Evolutionary conservation across 2,329 filamentous ascomycete genomes (phyloP).

Genomic region (Capronia epimyces): DNA sequence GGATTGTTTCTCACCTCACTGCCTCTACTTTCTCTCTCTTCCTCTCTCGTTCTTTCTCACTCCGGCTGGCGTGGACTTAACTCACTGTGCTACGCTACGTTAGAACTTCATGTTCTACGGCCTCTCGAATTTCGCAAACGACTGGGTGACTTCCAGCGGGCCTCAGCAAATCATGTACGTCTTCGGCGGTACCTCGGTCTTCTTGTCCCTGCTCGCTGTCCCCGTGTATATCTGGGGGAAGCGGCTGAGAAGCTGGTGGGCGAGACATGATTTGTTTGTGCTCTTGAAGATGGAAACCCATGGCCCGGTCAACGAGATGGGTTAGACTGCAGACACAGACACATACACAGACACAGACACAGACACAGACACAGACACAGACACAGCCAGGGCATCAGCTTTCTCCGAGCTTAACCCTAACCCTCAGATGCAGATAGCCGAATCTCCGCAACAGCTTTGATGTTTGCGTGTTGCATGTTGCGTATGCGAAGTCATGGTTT

Average conservation of each 20-base stretch:
- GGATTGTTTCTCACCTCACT: neutral
- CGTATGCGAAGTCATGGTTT: too few species aligned
- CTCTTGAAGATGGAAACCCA: conserved; percentile 23
- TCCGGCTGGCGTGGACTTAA: too few species aligned
- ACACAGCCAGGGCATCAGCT: too few species aligned
- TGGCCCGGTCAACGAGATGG: conserved; percentile 18
- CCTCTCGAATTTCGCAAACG: conserved; percentile 30
- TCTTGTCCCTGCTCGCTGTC: conserved; percentile 27
- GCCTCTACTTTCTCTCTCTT: too few species aligned
- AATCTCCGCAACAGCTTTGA: too few species aligned
- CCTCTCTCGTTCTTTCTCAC: too few species aligned
- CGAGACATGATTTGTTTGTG: conserved; percentile 21
- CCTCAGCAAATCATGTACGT: conserved; percentile 31
- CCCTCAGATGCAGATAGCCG: too few species aligned
- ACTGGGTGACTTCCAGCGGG: conserved; percentile 29
- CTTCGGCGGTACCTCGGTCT: conserved; percentile 31
- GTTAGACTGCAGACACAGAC: too few species aligned
- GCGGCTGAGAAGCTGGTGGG: conserved; percentile 24
- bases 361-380: too few species aligned
- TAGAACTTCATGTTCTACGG: conserved; percentile 34
- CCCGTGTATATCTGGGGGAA: conserved; percentile 32
- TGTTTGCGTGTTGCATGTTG: too few species aligned
- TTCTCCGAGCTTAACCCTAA: too few species aligned
- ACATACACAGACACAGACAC: too few species aligned
- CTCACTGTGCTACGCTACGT: neutral